Percentiles rank a stretch among this genome's conserved stretches.
Evolutionary conservation across 2,329 filamentous ascomycete species (phyloP).

Genomic region (Neospermospora avenae): DNA sequence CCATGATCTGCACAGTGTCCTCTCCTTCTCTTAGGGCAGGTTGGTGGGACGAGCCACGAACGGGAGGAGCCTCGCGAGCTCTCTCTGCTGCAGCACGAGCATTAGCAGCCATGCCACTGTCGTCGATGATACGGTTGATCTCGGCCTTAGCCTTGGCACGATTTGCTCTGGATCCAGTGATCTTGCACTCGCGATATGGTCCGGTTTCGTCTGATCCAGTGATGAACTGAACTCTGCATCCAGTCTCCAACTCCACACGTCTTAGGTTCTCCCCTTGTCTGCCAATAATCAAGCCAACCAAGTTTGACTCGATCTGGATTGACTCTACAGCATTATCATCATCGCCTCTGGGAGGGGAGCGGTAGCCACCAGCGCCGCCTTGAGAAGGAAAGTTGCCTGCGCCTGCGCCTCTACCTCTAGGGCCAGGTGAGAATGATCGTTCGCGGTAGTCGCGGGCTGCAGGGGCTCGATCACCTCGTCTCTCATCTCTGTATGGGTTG

Average conservation of each 20-base stretch:
- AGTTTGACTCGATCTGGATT: constrained; percentile 79
- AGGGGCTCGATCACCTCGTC: constrained; percentile 62
- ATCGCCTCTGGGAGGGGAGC: constrained; percentile 51
- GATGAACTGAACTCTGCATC: constrained; percentile 84
- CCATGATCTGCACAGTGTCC: constrained; percentile 89
- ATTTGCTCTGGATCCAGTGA: constrained; percentile 68
- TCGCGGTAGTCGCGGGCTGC: constrained; percentile 57
- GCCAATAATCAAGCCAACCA: constrained; percentile 88
- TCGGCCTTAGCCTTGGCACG: constrained; percentile 76
- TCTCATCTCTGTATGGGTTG: constrained; percentile 83
- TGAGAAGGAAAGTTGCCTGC: constrained; percentile 58
- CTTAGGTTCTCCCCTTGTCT: constrained; percentile 85
- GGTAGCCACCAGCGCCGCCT: constrained; percentile 49
- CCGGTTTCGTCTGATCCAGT: constrained; percentile 70
- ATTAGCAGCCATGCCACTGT: constrained; percentile 64
- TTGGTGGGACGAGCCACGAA: constrained; percentile 34
- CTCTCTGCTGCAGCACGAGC: constrained; percentile 42
- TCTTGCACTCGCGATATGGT: constrained; percentile 78
- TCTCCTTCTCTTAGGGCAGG: constrained; percentile 71
- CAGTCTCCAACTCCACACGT: constrained; percentile 78
- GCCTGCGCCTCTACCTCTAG: constrained; percentile 49
- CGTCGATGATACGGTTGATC: constrained; percentile 84
- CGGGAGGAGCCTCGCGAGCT: constrained; percentile 34
- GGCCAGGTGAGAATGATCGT: constrained; percentile 68
- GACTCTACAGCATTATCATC: constrained; percentile 68